These are phyloP conservation scores for Uronychia setigera DNA, from an alignment of 73 alveolate genomes.

Conservation along the genomic window DNA sequence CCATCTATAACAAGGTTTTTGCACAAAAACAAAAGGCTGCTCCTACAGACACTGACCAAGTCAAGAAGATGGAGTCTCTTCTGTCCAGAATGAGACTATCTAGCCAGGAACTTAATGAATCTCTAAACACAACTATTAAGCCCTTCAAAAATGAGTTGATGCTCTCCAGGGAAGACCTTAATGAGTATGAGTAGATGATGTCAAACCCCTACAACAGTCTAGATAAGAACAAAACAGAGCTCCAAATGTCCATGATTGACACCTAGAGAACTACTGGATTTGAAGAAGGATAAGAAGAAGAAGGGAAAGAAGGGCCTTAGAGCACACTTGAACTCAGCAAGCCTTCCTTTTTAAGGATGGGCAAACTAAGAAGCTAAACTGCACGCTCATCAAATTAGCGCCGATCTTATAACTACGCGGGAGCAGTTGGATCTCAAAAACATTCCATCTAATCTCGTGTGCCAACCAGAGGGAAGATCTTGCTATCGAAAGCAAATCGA, in stretches of 20 bases:
- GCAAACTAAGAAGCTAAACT: neutral
- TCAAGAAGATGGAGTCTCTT: neutral
- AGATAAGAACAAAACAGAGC: neutral
- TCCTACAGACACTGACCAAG: neutral
- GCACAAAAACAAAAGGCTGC: neutral
- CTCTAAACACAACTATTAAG: neutral
- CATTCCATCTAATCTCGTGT: neutral
- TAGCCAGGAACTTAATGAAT: neutral
- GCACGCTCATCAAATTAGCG: neutral
- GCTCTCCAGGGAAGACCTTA: neutral
- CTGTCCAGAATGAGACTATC: neutral
- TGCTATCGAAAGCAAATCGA: neutral
- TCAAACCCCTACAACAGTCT: neutral
- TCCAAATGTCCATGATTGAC: neutral
- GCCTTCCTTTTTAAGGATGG: neutral
- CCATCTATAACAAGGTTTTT: conserved; percentile 9
- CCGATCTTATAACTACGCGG: neutral
- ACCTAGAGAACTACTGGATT: neutral
- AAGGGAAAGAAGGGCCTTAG: neutral
- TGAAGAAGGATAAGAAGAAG: neutral
- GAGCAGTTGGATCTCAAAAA: neutral
- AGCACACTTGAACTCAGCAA: neutral
- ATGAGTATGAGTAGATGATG: neutral
- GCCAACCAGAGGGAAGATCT: neutral
- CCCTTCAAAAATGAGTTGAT: neutral